phyloP scores from a whole-genome alignment of 106 monocot genomes.

The Agapanthus africanus region DNA sequence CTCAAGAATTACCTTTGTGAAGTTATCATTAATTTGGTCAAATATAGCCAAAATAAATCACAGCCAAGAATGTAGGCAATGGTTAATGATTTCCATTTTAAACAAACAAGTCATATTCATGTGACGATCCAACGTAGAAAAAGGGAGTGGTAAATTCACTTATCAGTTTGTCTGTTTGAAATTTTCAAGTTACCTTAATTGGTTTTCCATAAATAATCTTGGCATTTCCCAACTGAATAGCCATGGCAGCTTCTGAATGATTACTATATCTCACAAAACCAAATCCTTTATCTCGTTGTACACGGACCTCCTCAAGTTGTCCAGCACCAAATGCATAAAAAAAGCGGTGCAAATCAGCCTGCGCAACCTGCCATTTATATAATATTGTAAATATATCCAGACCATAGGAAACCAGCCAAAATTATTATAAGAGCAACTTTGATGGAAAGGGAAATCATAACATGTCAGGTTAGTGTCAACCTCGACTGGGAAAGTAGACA shows the following conservation, averaged over 20 bases:
- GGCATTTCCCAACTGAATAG: constrained; percentile 51
- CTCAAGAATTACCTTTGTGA: too few species aligned
- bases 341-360: constrained; percentile 43
- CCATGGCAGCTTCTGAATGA: constrained; percentile 54
- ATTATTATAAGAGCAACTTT: background rate
- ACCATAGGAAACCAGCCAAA: too few species aligned
- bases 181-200: constrained; percentile 29
- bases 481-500: background rate
- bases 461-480: background rate
- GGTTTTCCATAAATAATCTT: constrained; percentile 39
- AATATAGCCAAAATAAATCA: too few species aligned
- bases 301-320: constrained; percentile 53
- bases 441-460: background rate
- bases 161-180: background rate
- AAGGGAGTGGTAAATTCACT: background rate
- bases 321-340: constrained; percentile 48
- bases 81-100: background rate
- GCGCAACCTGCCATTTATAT: constrained; percentile 53
- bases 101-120: too few species aligned
- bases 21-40: too few species aligned
- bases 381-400: background rate
- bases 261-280: constrained; percentile 59
- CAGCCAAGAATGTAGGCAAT: too few species aligned
- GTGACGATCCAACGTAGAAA: too few species aligned
- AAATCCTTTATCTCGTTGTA: constrained; percentile 59